phyloP scores from a whole-genome alignment of 2,329 filamentous ascomycete species.

The Penicillium olsonii region DNA sequence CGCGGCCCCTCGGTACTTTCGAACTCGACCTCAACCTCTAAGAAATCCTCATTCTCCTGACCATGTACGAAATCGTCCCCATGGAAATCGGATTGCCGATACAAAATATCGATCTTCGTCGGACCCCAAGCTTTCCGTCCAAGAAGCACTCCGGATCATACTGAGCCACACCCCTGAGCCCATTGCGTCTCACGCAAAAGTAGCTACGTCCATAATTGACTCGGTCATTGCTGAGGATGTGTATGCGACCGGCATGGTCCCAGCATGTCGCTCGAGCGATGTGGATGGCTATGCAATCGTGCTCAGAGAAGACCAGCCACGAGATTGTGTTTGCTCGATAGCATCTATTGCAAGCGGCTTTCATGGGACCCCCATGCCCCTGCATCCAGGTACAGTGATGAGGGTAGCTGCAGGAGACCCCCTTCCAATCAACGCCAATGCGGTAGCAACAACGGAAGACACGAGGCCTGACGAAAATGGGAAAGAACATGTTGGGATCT shows the following conservation, averaged over 20 bases:
- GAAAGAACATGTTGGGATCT: conserved; percentile 83
- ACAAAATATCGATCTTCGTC: too few species aligned
- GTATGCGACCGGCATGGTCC: conserved; percentile 76
- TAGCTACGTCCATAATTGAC: conserved; percentile 68
- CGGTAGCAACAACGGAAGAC: conserved; percentile 95
- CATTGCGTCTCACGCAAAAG: conserved; percentile 55
- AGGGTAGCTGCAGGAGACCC: conserved; percentile 93
- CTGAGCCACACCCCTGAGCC: conserved; percentile 67
- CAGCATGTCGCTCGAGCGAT: conserved; percentile 89
- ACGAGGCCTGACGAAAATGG: conserved; percentile 78
- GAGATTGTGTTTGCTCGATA: too few species aligned
- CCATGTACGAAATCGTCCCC: too few species aligned
- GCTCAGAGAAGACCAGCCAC: conserved; percentile 80
- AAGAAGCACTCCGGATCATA: conserved; percentile 74
- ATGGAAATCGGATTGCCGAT: too few species aligned
- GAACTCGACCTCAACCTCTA: too few species aligned
- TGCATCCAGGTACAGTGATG: conserved; percentile 73
- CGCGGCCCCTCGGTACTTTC: too few species aligned
- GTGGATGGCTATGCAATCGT: conserved; percentile 93
- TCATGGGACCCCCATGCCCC: conserved; percentile 58
- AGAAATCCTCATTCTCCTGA: too few species aligned
- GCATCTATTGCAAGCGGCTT: conserved; percentile 79
- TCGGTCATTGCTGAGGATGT: conserved; percentile 81
- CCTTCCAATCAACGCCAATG: conserved; percentile 79
- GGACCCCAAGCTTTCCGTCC: conserved; percentile 68